Evolutionary conservation across 257 asterid species (phyloP), one percentile per base, ranked within the genome.

Genomic region (Ehretia macrophylla): DNA sequence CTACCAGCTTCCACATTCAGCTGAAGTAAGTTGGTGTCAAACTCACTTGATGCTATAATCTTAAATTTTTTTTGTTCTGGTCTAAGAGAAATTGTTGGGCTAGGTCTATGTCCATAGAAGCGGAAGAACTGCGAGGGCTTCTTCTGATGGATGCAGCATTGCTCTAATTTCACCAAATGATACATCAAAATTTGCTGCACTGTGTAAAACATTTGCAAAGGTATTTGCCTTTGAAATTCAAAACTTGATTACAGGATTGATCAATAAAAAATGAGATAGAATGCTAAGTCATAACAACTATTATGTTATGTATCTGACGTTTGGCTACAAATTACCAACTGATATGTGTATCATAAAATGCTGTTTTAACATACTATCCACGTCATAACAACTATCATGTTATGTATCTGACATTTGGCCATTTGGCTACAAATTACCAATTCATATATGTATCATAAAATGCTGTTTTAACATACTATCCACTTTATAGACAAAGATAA

Each of bases 111-210:
- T 92, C 71, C 97, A 92, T 70, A 76, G 99, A 76, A 84, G 99
- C 68, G 97, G 97, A 78, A 80, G 99, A 83, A 92, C 99, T 57
- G 99, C 99, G n/a, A 83, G 99, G 66, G 97, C 96, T 64, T 84
- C 68, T 57, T 72, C 88, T 58, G 99, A 92, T 81, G 99, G 99
- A 67, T 92, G 99, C 81, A 84, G 95, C 68, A 86, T 92, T 60
- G 97, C 94, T 67, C 77, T 92, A 51, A 77, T 86, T 59, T 81
- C 97, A 47, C 90, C 99, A 22, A 89, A 83, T 58, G 99, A 92
- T 66, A 88, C 99, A 0, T 83, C 94, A 3, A 92, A 87, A 65
- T 92, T 89, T 71, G 97, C 94, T 57, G 68, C 93, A 67, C 76
- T 92, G 58, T 89, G 90, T 87, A 86, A 67, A 74, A 89, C 99